Percentiles rank a stretch among this genome's conserved stretches.
These are phyloP conservation scores for Pythium rishiriense DNA, from an alignment of 352 stramenopile species.

Conservation along the genomic window DNA sequence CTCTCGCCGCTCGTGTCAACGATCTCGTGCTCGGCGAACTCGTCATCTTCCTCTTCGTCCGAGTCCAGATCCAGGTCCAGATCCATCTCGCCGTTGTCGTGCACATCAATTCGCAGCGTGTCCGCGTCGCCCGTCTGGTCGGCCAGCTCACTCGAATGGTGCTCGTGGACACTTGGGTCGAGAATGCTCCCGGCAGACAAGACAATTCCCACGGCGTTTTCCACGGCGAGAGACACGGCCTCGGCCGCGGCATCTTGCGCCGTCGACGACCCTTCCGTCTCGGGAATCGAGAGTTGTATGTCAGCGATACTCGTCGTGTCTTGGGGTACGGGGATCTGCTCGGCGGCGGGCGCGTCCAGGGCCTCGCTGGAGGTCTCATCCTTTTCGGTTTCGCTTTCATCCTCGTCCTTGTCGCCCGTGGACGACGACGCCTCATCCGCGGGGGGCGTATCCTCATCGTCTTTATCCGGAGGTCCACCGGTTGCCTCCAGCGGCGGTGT, in stretches of 20 bases:
- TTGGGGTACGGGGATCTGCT: not conserved
- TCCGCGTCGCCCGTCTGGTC: not conserved
- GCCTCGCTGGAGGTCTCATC: not conserved
- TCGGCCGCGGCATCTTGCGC: not conserved
- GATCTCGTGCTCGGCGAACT: slow-evolving; percentile 20
- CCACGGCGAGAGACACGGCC: not conserved
- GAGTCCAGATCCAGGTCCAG: slow-evolving; percentile 21
- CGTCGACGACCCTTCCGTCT: not conserved
- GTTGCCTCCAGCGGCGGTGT: not conserved
- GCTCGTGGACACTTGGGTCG: slow-evolving; percentile 4
- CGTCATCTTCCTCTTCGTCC: slow-evolving; percentile 26
- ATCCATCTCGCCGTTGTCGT: not conserved
- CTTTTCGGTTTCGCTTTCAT: not conserved
- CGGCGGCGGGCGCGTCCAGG: no score
- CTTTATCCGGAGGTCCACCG: not conserved
- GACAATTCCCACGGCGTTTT: slow-evolving; percentile 9
- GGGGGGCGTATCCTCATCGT: not conserved
- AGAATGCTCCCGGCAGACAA: slow-evolving; percentile 20
- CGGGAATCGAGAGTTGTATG: not conserved
- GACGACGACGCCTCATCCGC: not conserved
- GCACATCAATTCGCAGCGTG: slow-evolving; percentile 10
- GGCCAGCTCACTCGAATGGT: not conserved
- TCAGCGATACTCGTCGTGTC: not conserved
- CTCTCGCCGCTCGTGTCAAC: slow-evolving; percentile 20
- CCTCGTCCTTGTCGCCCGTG: not conserved